Evolutionary conservation across 2,329 filamentous ascomycete species (phyloP), one percentile per base, ranked within the genome.

Genomic region (Mariannaea elegans): DNA sequence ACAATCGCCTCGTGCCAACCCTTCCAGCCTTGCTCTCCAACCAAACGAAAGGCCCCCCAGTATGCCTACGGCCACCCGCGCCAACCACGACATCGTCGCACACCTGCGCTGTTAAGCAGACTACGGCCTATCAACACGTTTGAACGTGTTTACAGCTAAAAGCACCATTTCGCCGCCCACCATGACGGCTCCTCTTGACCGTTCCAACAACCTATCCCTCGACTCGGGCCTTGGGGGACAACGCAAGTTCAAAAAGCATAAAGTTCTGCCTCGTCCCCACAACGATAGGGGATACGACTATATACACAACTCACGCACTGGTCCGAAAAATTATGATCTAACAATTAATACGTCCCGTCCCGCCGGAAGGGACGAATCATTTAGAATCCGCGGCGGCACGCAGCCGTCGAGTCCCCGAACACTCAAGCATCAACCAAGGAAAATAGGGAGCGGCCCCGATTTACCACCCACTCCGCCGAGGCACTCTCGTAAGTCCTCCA

Each of bases 381-480:
- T 42, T 41, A 47, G 63, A 50, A 62, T 63, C n/a, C 49, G 60
- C 16, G 60, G 68, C 62, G 60, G 68, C 62, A 74, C 73, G 46
- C 77, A 77, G 48, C 67, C 75, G 13, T 72, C 77, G 13, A 80
- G 74, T 59, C 73, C 78, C 10, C 75, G 76, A 57, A 76, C 71
- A 18, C 71, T 78, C 50, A 80, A 77, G 63, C 80, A 78, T 61
- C 78, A 81, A 55, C 70, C 77, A 44, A 76, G 74, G 53, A 77
- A 76, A 39, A 76, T 80, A 61, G 76, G 76, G 48, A 76, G 75
- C 34, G 80, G 82, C 2, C 82, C 82, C 16, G 81, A 81, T 64
- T 76, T 84, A 34, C 87, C 87, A 38, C 87, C 87, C n/a, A 89
- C 87, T 23, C 87, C 87, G 45, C 87, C 87, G 14, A 81, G 82